A percentile compares a stretch with the other conserved stretches of the same genome.
Conservation (phyloP, 441 rosid species). For the Macaranga tanarius region DNA sequence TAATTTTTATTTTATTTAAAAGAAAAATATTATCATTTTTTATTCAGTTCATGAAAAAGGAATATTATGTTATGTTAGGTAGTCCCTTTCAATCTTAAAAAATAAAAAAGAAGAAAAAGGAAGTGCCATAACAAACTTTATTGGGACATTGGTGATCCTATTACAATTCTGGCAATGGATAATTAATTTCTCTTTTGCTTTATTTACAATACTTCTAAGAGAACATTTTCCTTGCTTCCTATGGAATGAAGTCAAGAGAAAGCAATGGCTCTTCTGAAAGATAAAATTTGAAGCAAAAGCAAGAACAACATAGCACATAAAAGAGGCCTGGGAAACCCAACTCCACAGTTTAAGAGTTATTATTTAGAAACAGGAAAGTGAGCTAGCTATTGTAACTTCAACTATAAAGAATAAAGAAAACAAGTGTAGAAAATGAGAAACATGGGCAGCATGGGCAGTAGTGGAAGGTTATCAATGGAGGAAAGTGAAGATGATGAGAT, state of each 20-base stretch:
- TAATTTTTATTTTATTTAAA: too few relatives aligned
- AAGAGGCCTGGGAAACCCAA: not conserved
- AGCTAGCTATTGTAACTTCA: not conserved
- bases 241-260: constrained; percentile 45
- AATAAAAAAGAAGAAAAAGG: too few relatives aligned
- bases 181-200: not conserved
- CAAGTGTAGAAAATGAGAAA: constrained; percentile 19
- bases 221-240: constrained; percentile 24
- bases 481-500: constrained; percentile 55
- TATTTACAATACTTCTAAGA: not conserved
- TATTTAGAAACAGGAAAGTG: not conserved
- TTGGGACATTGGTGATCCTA: too few relatives aligned
- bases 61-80: too few relatives aligned
- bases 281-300: constrained; percentile 63
- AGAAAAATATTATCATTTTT: too few relatives aligned
- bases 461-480: constrained; percentile 48
- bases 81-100: too few relatives aligned
- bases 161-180: too few relatives aligned
- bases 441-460: constrained; percentile 35
- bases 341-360: not conserved
- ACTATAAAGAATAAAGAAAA: not conserved
- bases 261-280: constrained; percentile 37
- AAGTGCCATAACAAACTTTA: too few relatives aligned
- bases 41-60: too few relatives aligned
- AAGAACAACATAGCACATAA: constrained; percentile 18